Base-by-base conservation (phyloP, 2,329 filamentous ascomycete species). In the Parastagonospora nodorum region DNA sequence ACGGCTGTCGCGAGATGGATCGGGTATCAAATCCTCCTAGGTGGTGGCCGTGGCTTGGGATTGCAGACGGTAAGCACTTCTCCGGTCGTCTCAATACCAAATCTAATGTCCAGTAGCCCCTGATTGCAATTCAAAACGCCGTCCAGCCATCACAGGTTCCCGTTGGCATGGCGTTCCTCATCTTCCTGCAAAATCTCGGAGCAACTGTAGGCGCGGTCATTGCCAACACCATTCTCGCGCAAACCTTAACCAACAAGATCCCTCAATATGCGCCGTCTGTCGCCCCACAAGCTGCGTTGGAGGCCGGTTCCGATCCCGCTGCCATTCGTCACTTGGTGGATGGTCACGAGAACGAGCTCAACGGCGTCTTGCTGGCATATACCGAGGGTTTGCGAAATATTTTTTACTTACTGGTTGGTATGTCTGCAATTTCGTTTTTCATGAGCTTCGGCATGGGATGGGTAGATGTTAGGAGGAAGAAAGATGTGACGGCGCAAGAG, bases 161-260 rank as follows among this genome's bases (percentile, higher is more conserved):
- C 2, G 40, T 69, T 24, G 64, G 61, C 6, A 66, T 71, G 40
- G 62, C 73, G 4, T 53, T 70, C 8, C 44, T 75, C 3, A 59
- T 74, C 24, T 75, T 76, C 53, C 45, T 58, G 30, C 73, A 76
- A 45, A 73, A 72, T 43, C 60, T 76, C 4, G 61, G 68, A 12
- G 65, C 48, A 2, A 62, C 74, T 0, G 57, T 68, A 6, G 67
- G 58, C 33, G 55, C 72, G 11, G 60, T 71, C 4, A 52, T 70
- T 8, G 67, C 64, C 19, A 68, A 63, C 35, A 58, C 61, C 1
- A 61, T 70, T 29, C 68, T 71, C 28, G 47, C 62, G 9, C 58
- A 70, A 35, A 61, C 58, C 1, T 50, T 71, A 2, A 48, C 38
- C 4, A 48, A 50, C 4, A 45, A 43, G 5, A 40, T 69, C 2